These are phyloP conservation scores for Aschersonia sp. DNA, from an alignment of 2,329 filamentous ascomycete genomes.

Conservation along the genomic window DNA sequence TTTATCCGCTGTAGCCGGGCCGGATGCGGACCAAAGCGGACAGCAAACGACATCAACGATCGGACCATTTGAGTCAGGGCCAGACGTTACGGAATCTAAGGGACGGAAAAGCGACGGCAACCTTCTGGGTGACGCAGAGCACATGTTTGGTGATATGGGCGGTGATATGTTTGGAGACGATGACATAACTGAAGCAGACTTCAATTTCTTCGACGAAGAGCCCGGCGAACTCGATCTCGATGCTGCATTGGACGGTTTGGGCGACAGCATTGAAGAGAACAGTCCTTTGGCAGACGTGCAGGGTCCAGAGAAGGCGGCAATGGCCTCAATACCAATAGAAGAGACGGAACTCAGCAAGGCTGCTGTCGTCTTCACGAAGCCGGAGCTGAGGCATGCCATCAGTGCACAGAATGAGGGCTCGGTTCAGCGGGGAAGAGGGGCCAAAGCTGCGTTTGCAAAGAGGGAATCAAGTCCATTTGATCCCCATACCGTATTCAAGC, in stretches of 20 bases:
- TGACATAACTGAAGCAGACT: conserved; percentile 68
- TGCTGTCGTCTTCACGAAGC: conserved; percentile 38
- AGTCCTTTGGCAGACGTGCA: not conserved
- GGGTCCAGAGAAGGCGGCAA: conserved; percentile 6
- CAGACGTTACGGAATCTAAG: conserved; percentile 25
- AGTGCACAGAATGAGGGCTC: conserved; percentile 33
- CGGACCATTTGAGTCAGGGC: conserved; percentile 11
- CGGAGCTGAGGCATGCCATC: conserved; percentile 42
- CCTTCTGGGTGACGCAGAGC: conserved; percentile 33
- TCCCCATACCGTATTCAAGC: conserved; percentile 42
- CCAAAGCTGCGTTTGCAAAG: conserved; percentile 23
- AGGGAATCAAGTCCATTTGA: conserved; percentile 42
- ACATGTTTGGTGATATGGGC: conserved; percentile 55
- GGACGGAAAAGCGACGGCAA: conserved; percentile 27
- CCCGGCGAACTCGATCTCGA: conserved; percentile 26
- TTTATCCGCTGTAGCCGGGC: conserved; percentile 12
- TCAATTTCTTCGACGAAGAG: conserved; percentile 66
- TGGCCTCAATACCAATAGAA: conserved; percentile 4
- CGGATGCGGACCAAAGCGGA: conserved; percentile 14
- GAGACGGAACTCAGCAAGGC: conserved; percentile 7
- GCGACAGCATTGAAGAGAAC: conserved; percentile 3
- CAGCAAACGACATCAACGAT: conserved; percentile 8
- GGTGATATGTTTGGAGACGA: conserved; percentile 59
- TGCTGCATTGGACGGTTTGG: conserved; percentile 10
- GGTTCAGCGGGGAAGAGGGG: conserved; percentile 15